A percentile compares a stretch with the other conserved stretches of the same genome.
phyloP scores from a whole-genome alignment of 805 yeast species.

The Sugiyamaella mastotermitis region DNA sequence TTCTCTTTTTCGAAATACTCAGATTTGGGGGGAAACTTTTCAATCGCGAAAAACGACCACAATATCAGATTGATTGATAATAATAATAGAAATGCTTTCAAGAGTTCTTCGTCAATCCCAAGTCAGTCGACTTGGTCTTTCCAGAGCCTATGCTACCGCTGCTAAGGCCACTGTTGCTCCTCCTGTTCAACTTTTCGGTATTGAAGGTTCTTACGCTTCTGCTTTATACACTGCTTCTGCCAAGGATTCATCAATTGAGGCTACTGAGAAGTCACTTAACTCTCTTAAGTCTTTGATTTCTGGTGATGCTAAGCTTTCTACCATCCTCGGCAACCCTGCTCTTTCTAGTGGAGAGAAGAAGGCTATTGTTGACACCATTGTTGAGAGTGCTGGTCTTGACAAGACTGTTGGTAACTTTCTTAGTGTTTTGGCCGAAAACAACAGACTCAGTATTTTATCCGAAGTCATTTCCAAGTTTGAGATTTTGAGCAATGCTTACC shows the following conservation, averaged over 20 bases:
- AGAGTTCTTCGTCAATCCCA: constrained; percentile 8
- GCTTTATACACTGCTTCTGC: constrained; percentile 91
- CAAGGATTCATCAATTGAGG: constrained; percentile 68
- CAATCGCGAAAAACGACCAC: too few relatives aligned
- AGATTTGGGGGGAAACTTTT: too few relatives aligned
- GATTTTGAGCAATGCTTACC: constrained; percentile 77
- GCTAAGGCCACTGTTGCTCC: constrained; percentile 62
- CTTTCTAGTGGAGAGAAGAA: constrained; percentile 70
- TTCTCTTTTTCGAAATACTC: too few relatives aligned
- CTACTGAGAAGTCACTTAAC: constrained; percentile 60
- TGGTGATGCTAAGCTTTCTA: constrained; percentile 57
- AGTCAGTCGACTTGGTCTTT: constrained; percentile 10
- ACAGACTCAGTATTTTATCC: constrained; percentile 71
- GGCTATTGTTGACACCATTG: constrained; percentile 57
- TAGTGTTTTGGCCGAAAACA: constrained; percentile 84
- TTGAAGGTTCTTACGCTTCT: constrained; percentile 95
- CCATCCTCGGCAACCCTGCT: constrained; percentile 74
- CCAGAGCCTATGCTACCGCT: constrained; percentile 32
- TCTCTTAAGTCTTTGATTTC: constrained; percentile 49
- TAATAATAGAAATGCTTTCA: too few relatives aligned
- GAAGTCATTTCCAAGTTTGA: constrained; percentile 65
- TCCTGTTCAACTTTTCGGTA: constrained; percentile 89
- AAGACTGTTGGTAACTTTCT: constrained; percentile 73
- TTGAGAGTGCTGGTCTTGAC: constrained; percentile 48
- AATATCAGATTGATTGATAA: too few relatives aligned